phyloP scores from a whole-genome alignment of 306 rosid genomes.

The Corylus avellana region DNA sequence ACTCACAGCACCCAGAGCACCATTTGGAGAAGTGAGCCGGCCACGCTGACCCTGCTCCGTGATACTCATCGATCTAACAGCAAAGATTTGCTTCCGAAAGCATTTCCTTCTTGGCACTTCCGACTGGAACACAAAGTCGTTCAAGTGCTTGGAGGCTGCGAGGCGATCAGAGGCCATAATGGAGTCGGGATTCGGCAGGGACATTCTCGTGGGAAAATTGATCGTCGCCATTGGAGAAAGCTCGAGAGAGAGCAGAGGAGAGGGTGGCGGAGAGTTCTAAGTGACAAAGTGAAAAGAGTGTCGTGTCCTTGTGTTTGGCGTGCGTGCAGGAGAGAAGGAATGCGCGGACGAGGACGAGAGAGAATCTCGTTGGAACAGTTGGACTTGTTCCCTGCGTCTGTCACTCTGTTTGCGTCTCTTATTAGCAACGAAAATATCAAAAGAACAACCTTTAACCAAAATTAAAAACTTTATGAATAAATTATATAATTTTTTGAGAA shows the following conservation, averaged over 20 bases:
- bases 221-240: slow-evolving; percentile 50
- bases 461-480: too few species aligned
- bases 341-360: slow-evolving; percentile 6
- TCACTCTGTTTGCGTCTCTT: neutral
- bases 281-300: neutral
- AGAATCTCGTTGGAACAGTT: slow-evolving; percentile 18
- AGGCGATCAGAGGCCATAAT: slow-evolving; percentile 36
- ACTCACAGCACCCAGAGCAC: slow-evolving; percentile 47
- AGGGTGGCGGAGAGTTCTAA: slow-evolving; percentile 3
- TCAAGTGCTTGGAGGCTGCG: slow-evolving; percentile 30
- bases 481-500: too few species aligned
- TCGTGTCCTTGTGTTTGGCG: neutral
- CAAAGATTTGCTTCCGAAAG: slow-evolving; percentile 19
- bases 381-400: neutral
- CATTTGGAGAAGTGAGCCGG: slow-evolving; percentile 39
- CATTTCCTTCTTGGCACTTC: slow-evolving; percentile 21
- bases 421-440: neutral
- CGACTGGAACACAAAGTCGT: slow-evolving; percentile 35
- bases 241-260: neutral
- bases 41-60: slow-evolving; percentile 38
- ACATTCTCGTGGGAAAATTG: slow-evolving; percentile 41
- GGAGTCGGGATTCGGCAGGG: slow-evolving; percentile 42
- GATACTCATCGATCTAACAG: slow-evolving; percentile 38
- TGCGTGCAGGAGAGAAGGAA: slow-evolving; percentile 5
- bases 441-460: too few species aligned